Base-by-base conservation (phyloP, 2,329 filamentous ascomycete genomes). In the Aspergillus versicolor region DNA sequence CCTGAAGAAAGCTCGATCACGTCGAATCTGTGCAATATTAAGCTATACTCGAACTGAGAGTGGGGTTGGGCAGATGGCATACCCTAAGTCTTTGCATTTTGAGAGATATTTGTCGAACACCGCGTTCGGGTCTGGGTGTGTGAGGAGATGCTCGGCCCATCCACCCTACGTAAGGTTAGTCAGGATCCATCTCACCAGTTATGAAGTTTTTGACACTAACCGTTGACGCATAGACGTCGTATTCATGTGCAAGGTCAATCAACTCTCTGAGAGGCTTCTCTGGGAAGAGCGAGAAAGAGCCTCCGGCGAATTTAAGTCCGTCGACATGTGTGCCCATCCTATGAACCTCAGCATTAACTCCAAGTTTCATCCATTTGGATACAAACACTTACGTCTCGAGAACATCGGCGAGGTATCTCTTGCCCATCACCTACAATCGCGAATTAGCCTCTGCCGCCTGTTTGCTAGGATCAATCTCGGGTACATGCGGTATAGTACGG, bases 251-350 rank as follows among this genome's bases (percentile, higher is more conserved):
- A 0, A 82, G 67, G 6, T 82, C 77, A 40, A 81, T 75, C 54
- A 82, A 63, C 66, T 81, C 79, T 40, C 75, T 73, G 50, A 82
- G 64, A 40, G 67, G 66, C 50, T 69, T 71, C 62, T 82, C 79
- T 5, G 77, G 73, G 59, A 82, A 81, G 3, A 83, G 70, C 3
- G 78, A 77, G 67, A 83, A 83, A 1, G 79, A 80, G 2, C 80
- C 77, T 58, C 81, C 81, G 0, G 81, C 79, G 62, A 84, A 84
- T 59, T 84, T 83, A 46, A 84, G 71, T 0, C 82, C 81, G 62
- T 84, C 81, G 4, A 84, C 75, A 66, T 84, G 79, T 21, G 78
- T 70, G 0, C 80, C 80, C 81, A 83, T 82, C 3, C 77, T 80
- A 59, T 4, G 17, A 30, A 30, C 27, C 27, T 15, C 42, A 44